phyloP scores from a whole-genome alignment of 1,139 yeast genomes.

The Debaryomyces fabryi region DNA sequence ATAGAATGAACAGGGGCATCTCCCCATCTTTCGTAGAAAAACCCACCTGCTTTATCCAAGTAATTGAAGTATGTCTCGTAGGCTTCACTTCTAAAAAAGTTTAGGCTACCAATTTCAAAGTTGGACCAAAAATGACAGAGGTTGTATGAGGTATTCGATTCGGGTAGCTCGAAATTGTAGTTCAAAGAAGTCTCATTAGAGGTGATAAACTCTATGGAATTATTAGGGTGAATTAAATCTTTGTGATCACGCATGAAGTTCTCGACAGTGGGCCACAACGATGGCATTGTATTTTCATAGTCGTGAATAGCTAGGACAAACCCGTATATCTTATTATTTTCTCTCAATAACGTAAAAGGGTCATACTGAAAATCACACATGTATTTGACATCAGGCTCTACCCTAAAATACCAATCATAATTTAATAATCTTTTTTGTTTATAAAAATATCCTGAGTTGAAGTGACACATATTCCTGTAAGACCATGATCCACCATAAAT shows the following conservation, averaged over 20 bases:
- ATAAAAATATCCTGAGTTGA: slow-evolving; percentile 49
- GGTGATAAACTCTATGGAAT: slow-evolving; percentile 69
- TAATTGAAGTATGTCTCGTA: slow-evolving; percentile 71
- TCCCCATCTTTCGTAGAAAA: slow-evolving; percentile 95
- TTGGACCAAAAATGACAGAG: slow-evolving; percentile 96
- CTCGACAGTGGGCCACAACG: slow-evolving; percentile 78
- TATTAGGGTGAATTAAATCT: slow-evolving; percentile 64
- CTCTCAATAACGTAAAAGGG: slow-evolving; percentile 42
- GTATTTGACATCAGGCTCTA: slow-evolving; percentile 51
- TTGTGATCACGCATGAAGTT: slow-evolving; percentile 64
- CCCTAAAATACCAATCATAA: slow-evolving; percentile 50
- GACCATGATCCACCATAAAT: slow-evolving; percentile 46
- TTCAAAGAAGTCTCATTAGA: slow-evolving; percentile 52
- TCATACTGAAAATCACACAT: slow-evolving; percentile 54
- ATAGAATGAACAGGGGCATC: slow-evolving; percentile 96
- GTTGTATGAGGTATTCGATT: slow-evolving; percentile 63
- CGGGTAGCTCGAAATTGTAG: slow-evolving; percentile 18
- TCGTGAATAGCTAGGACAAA: slow-evolving; percentile 49
- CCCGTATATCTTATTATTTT: slow-evolving; percentile 43
- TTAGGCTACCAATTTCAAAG: slow-evolving; percentile 82
- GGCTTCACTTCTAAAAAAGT: slow-evolving; percentile 74
- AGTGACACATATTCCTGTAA: slow-evolving; percentile 53
- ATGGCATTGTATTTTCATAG: slow-evolving; percentile 57
- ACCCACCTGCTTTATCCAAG: slow-evolving; percentile 77
- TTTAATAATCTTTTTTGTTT: slow-evolving; percentile 41